A percentile compares a stretch with the other conserved stretches of the same genome.
phyloP scores from a whole-genome alignment of 2,329 filamentous ascomycete genomes.

The Exophiala sideris region DNA sequence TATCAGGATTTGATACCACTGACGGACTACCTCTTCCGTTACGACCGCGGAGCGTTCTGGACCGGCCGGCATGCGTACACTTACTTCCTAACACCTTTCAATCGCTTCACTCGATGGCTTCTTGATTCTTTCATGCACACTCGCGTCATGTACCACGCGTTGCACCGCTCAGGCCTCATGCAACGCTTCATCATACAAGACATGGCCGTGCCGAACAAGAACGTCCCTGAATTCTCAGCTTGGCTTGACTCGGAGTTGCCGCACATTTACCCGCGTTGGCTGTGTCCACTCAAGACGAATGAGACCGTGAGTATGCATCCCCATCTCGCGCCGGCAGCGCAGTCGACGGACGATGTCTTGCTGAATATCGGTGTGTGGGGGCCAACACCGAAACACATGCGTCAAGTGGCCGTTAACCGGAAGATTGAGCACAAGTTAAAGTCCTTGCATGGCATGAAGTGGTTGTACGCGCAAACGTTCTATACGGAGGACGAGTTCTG shows the following conservation, averaged over 20 bases:
- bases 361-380: conserved; percentile 73
- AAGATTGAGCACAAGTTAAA: conserved; percentile 66
- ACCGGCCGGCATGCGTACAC: conserved; percentile 58
- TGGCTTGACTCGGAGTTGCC: conserved; percentile 45
- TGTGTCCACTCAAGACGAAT: conserved; percentile 48
- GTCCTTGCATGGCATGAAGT: conserved; percentile 74
- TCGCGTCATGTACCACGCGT: conserved; percentile 59
- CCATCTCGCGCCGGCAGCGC: conserved; percentile 5
- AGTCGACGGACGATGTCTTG: conserved; percentile 30
- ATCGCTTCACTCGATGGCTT: conserved; percentile 54
- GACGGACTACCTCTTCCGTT: conserved; percentile 40
- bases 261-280: conserved; percentile 55
- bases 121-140: conserved; percentile 62
- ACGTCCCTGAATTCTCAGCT: conserved; percentile 51
- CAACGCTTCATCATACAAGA: conserved; percentile 62
- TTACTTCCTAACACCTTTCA: conserved; percentile 62
- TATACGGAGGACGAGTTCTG: conserved; percentile 61
- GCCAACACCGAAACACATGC: conserved; percentile 58
- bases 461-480: conserved; percentile 83
- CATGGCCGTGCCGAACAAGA: conserved; percentile 55
- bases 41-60: conserved; percentile 66
- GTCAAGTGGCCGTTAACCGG: conserved; percentile 68
- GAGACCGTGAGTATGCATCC: conserved; percentile 19
- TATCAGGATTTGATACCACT: conserved; percentile 32
- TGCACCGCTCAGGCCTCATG: conserved; percentile 57